These are phyloP conservation scores for Claviceps sp. DNA, from an alignment of 2,329 filamentous ascomycete species.

Conservation along the genomic window DNA sequence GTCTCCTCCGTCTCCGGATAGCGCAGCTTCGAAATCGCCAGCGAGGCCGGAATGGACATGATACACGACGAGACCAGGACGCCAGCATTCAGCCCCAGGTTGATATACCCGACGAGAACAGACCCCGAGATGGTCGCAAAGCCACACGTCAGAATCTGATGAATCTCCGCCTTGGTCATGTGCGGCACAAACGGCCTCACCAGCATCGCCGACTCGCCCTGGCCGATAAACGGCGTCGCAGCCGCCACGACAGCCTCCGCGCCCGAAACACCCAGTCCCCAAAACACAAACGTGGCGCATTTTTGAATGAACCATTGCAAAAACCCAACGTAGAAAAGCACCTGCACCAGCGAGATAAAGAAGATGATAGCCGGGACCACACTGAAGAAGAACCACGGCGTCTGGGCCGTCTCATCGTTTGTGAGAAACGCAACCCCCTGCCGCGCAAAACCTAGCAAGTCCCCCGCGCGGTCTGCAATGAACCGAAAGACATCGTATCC, in stretches of 20 bases:
- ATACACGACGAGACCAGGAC: conserved; percentile 83
- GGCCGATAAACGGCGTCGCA: conserved; percentile 85
- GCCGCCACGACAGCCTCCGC: conserved; percentile 89
- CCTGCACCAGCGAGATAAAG: conserved; percentile 85
- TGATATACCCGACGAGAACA: conserved; percentile 75
- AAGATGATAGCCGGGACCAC: conserved; percentile 92
- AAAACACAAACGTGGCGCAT: conserved; percentile 85
- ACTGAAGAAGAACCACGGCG: conserved; percentile 57
- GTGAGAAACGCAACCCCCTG: conserved; percentile 61
- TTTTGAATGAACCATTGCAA: conserved; percentile 85
- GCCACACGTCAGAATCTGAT: conserved; percentile 85
- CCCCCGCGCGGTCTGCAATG: conserved; percentile 60
- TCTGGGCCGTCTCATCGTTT: conserved; percentile 25
- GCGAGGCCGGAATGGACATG: conserved; percentile 86
- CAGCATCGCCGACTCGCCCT: conserved; percentile 87
- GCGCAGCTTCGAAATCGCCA: conserved; percentile 79
- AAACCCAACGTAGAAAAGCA: conserved; percentile 67
- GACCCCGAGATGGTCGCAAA: conserved; percentile 88
- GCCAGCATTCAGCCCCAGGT: conserved; percentile 69
- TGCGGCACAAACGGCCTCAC: conserved; percentile 77
- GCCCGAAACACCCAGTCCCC: conserved; percentile 73
- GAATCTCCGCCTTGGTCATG: conserved; percentile 75
- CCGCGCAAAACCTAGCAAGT: conserved; percentile 61
- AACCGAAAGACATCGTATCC: conserved; percentile 90
- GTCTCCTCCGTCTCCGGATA: conserved; percentile 83